Percentiles rank a stretch among this genome's conserved stretches.
phyloP scores from a whole-genome alignment of 2,329 filamentous ascomycete species.

The Elsinoe batatas region DNA sequence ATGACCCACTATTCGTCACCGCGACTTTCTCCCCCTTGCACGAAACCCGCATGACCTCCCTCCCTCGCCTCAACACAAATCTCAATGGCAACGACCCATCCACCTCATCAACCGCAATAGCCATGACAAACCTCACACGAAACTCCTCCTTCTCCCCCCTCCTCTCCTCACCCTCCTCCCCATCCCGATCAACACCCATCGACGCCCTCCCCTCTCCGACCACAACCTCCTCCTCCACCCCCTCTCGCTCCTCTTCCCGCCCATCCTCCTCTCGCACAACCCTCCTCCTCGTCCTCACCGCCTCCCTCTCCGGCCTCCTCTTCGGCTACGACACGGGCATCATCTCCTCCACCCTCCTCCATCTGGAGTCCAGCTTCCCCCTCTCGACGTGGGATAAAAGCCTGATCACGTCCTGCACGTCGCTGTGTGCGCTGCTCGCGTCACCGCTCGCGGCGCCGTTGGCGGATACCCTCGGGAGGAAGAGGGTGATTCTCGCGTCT shows the following conservation, averaged over 20 bases:
- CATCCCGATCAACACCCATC: not conserved
- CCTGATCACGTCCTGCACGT: conserved; percentile 49
- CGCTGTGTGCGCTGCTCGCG: conserved; percentile 47
- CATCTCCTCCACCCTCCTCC: conserved; percentile 51
- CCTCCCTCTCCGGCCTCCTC: conserved; percentile 48
- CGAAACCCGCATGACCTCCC: not conserved
- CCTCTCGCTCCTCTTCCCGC: not conserved
- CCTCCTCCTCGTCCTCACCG: conserved; percentile 47
- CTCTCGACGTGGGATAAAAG: conserved; percentile 48
- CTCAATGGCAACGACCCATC: not conserved
- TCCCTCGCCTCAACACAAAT: not conserved
- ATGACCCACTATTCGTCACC: not conserved
- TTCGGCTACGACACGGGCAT: conserved; percentile 57
- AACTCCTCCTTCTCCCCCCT: not conserved
- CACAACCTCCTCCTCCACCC: not conserved
- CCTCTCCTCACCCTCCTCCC: not conserved
- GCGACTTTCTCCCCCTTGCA: not conserved
- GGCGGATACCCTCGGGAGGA: conserved; percentile 40
- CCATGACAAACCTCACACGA: not conserved
- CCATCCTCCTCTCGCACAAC: conserved; percentile 32
- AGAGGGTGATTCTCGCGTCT: conserved; percentile 41
- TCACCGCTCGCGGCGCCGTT: conserved; percentile 46
- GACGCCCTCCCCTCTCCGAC: not conserved
- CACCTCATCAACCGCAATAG: not conserved
- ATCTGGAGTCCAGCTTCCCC: conserved; percentile 36